Base-by-base conservation (phyloP, 352 stramenopile species). In the Pythium myriotylum region DNA sequence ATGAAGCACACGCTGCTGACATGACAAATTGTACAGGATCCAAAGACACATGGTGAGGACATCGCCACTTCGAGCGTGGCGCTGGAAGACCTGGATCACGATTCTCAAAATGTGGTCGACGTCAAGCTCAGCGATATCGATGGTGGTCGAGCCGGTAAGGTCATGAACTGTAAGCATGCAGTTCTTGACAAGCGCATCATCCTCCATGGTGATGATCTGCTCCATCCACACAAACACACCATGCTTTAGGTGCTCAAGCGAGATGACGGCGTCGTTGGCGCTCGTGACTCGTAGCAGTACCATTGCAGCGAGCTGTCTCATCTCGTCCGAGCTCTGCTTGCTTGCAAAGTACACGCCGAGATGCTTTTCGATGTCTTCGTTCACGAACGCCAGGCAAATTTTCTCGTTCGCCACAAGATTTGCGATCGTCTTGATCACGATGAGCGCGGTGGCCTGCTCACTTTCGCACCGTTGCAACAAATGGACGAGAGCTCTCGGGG, bases 351-450 rank as follows among this genome's bases (percentile, higher is more conserved):
- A 77, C n/a, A 70, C 62, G 35, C 66, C 76, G 24, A 93, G 54
- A 49, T 89, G 67, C n/a, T 67, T 73, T 52, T 91, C 79, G 19
- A 91, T 67, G 0, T 85, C 82, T 62, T 93, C 82, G 45, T 86
- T 91, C 17, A 90, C 65, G 29, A 93, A 84, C 8, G 70, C 78
- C 50, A 77, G 55, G 43, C 84, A 93, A 16, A 93, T 69, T 71
- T 91, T 91, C 29, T 93, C 82, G 50, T 82, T 91, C 35, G 78
- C 73, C 24, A 91, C 79, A 0, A 93, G 66, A 48, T 93, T 93
- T 17, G 77, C 84, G 51, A 93, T 91, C 6, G 80, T 76, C 54
- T 92, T 89, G 59, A 93, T 73, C 9, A 73, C 73, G 10, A 88
- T 70, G 3, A 91, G 59, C 17, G 78, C 66, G 16, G 79, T 92